These are phyloP conservation scores for Conidiobolus incongruus DNA, from an alignment of 371 early-diverging fungal species.

Conservation along the genomic window DNA sequence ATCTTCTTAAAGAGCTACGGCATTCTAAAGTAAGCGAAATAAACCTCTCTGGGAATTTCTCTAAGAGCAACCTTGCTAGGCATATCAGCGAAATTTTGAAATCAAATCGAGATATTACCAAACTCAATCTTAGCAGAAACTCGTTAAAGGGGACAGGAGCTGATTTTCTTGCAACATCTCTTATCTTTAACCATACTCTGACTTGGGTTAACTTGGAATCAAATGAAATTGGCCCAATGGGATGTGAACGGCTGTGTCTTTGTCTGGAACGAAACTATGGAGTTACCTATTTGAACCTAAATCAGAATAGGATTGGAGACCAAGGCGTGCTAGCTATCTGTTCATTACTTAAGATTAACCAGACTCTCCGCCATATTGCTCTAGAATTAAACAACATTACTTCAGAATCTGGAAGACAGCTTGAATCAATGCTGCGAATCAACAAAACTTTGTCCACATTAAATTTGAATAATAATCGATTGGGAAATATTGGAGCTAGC, in stretches of 20 bases:
- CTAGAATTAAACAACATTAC: neutral
- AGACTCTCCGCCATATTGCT: neutral
- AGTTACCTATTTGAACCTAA: neutral
- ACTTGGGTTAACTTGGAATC: neutral
- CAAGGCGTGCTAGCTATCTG: neutral
- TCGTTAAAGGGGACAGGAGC: neutral
- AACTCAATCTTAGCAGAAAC: neutral
- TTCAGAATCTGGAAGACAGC: neutral
- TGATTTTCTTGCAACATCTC: neutral
- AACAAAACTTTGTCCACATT: neutral
- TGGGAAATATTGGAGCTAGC: neutral
- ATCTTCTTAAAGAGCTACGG: too few species aligned
- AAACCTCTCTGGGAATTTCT: neutral
- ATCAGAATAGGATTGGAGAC: neutral
- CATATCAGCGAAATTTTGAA: neutral
- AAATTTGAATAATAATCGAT: neutral
- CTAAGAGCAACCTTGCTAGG: neutral
- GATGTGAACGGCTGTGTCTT: neutral
- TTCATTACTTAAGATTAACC: neutral
- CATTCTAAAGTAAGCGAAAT: neutral
- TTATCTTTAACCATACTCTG: neutral
- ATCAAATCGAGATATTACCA: neutral
- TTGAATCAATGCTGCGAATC: neutral
- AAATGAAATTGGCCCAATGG: neutral
- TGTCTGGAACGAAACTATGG: neutral